Conservation (phyloP, 176 grass and related monocot species). For the Rhynchospora tenuis region DNA sequence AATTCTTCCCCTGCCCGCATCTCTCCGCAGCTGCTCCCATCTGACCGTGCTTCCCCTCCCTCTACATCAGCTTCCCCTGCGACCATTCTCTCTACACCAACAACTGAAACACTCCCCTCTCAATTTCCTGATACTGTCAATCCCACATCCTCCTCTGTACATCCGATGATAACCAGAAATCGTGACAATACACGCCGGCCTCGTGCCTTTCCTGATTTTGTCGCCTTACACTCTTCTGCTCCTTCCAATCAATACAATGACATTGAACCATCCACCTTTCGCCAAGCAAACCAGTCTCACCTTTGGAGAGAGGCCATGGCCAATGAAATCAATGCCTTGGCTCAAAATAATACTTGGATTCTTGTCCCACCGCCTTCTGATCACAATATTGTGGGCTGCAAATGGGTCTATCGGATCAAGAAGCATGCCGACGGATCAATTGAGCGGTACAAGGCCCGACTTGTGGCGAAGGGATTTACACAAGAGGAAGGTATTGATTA, state of each 20-base stretch:
- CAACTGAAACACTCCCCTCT: too few species aligned
- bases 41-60: too few species aligned
- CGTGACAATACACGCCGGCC: not conserved
- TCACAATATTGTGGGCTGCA: not conserved
- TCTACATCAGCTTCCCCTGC: not conserved
- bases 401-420: not conserved
- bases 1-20: too few species aligned
- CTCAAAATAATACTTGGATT: not conserved
- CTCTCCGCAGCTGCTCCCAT: too few species aligned
- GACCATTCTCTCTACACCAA: not conserved
- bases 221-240: too few species aligned
- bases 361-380: not conserved
- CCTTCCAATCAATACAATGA: too few species aligned
- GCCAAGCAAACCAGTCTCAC: not conserved
- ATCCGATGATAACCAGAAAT: not conserved
- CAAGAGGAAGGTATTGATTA: not conserved
- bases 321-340: not conserved
- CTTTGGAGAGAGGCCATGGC: not conserved
- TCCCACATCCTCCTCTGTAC: not conserved
- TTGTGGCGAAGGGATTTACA: too few species aligned
- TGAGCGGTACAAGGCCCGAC: not conserved
- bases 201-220: not conserved
- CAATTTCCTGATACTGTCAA: too few species aligned
- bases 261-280: not conserved
- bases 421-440: not conserved